Base-by-base conservation (phyloP, 1,284 basidiomycete genomes). In the Apiotrichum sp. region DNA sequence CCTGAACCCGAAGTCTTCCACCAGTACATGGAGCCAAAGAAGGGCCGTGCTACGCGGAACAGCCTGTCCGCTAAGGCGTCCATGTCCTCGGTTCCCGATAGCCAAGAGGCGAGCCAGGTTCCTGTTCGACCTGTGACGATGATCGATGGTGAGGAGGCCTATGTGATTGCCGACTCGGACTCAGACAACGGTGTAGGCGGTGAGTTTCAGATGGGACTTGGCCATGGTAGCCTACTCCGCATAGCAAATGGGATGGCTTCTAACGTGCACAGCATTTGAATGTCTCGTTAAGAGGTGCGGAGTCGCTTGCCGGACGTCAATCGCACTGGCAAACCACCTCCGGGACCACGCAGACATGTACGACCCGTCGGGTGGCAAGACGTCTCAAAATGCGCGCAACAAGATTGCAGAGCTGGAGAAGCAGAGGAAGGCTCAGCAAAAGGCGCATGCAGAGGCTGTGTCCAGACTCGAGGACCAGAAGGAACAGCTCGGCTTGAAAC, bases 71-170 rank as follows among this genome's bases (percentile, higher is more conserved):
- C 22, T 22, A 22, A 22, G 22, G 22, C 22, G 22, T 22, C 22
- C 22, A 22, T 22, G 22, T 22, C 22, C 22, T 22, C 22, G 22
- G 22, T 22, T 22, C 22, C 22, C 22, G 22, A 22, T 22, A 22
- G 22, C 22, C 22, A 32, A 14, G 33, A 40, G 52, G 55, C 36
- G 32, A 45, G 38, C 49, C 49, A 41, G 5, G 38, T 31, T 10
- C 43, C 34, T 3, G 2, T n/a, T 6, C 42, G 51, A 13, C 45
- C 44, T 44, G 32, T 50, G 29, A 40, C 35, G 1, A 45, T 62
- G 29, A 54, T 62, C 13, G 58, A 62, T 33, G 64, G 62, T 5
- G 60, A 57, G 33, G 62, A 62, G 47, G 62, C 55, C 16, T 50
- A 46, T 4, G 53, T 58, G 13, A 47, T 46, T 8, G 48, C 51